Conservation (phyloP, 1,284 basidiomycete genomes). For the Irpex sp. region DNA sequence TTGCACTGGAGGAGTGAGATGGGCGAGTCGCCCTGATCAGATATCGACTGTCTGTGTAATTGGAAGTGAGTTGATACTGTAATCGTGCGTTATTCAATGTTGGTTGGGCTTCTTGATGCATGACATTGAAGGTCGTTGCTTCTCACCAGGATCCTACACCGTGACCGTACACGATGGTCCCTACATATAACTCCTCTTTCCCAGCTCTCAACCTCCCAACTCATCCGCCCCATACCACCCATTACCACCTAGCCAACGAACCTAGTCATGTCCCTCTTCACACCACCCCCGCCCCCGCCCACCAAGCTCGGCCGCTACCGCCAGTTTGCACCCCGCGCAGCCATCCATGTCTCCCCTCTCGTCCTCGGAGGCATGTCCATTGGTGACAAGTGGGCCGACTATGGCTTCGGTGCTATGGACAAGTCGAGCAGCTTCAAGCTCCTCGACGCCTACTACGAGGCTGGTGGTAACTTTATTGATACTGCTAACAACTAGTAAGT, state of each 20-base stretch:
- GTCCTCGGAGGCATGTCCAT: conserved; percentile 51
- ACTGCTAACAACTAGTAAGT: conserved; percentile 30
- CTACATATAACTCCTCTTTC: too few relatives aligned
- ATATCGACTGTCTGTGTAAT: not conserved
- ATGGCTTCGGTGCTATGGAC: conserved; percentile 36
- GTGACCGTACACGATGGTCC: too few relatives aligned
- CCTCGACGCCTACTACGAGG: conserved; percentile 30
- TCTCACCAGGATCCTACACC: too few relatives aligned
- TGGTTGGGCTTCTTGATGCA: too few relatives aligned
- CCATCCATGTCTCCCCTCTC: conserved; percentile 12
- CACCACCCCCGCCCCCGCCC: conserved; percentile 1
- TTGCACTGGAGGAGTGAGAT: not conserved
- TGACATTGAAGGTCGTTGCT: too few relatives aligned
- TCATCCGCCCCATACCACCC: too few relatives aligned
- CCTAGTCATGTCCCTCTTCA: not conserved
- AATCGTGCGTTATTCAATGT: too few relatives aligned
- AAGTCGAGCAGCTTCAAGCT: conserved; percentile 29
- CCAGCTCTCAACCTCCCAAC: too few relatives aligned
- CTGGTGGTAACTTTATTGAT: conserved; percentile 32
- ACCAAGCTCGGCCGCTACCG: conserved; percentile 11
- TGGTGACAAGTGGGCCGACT: conserved; percentile 39
- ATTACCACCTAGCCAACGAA: too few relatives aligned
- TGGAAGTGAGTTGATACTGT: too few relatives aligned
- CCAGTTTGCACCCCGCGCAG: conserved; percentile 9
- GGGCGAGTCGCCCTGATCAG: not conserved